Conservation (phyloP, 208 protist species). For the Leishmania arabica region DNA sequence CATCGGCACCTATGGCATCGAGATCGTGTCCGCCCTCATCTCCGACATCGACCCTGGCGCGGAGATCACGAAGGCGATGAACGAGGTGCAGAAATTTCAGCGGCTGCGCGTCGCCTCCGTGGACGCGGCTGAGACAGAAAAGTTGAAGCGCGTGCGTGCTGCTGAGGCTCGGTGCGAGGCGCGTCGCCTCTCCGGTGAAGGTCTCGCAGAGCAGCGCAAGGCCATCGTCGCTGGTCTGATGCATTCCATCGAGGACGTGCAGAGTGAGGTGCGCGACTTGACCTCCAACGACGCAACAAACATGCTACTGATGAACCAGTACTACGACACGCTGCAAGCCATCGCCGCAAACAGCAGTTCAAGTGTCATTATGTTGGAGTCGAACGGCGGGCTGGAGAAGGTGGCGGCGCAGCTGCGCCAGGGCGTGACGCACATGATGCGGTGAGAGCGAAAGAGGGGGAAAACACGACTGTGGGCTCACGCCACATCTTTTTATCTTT, state of each 20-base stretch:
- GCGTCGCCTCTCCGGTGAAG: conserved; percentile 60
- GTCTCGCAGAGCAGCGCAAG: conserved; percentile 72
- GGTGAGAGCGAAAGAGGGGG: conserved; percentile 5
- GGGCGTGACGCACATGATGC: conserved; percentile 49
- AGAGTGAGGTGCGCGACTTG: conserved; percentile 47
- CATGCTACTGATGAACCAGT: conserved; percentile 82
- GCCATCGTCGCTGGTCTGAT: conserved; percentile 67
- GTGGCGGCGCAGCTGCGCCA: conserved; percentile 50
- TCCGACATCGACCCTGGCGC: conserved; percentile 70
- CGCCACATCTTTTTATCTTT: neutral
- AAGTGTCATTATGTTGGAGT: conserved; percentile 61
- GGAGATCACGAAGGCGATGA: conserved; percentile 70
- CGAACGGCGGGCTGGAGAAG: conserved; percentile 57
- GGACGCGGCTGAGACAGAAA: conserved; percentile 79
- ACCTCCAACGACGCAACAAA: conserved; percentile 59
- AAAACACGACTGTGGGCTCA: neutral
- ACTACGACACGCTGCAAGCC: conserved; percentile 77
- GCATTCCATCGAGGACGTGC: conserved; percentile 51
- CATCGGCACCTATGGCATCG: conserved; percentile 70
- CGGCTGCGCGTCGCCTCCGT: conserved; percentile 73
- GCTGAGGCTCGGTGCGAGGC: conserved; percentile 73
- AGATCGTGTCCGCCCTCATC: conserved; percentile 74
- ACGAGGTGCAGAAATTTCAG: conserved; percentile 74
- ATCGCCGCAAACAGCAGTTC: conserved; percentile 44
- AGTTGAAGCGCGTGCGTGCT: conserved; percentile 65